phyloP scores from a whole-genome alignment of 257 asterid genomes.

The Vinca minor region DNA sequence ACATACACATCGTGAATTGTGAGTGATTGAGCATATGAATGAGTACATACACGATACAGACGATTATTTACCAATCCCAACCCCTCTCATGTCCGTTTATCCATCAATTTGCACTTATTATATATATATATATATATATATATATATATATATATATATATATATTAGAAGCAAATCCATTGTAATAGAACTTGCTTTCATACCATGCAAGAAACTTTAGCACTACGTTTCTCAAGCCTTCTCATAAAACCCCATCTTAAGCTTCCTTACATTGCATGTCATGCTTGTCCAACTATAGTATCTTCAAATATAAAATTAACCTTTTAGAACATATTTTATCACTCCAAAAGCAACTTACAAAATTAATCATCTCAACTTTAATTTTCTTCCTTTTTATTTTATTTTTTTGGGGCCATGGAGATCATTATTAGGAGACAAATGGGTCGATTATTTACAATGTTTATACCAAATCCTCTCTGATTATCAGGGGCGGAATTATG shows the following conservation, averaged over 20 bases:
- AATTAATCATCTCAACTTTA: too few species aligned
- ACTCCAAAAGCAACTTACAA: not conserved
- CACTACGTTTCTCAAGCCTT: constrained; percentile 6
- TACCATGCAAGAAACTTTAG: constrained; percentile 20
- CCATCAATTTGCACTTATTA: not conserved
- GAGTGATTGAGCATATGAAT: too few species aligned
- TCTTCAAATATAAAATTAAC: not conserved
- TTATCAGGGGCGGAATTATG: too few species aligned
- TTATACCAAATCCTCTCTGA: too few species aligned
- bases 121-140: too few species aligned
- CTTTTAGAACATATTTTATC: too few species aligned
- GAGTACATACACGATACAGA: too few species aligned
- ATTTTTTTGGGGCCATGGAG: not conserved
- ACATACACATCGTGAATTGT: too few species aligned
- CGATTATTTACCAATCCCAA: too few species aligned
- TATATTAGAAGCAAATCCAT: not conserved
- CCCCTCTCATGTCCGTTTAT: not conserved
- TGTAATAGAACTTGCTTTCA: constrained; percentile 22
- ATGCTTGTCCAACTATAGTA: constrained; percentile 1
- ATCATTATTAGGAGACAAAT: not conserved
- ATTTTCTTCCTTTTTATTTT: too few species aligned
- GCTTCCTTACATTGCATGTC: constrained; percentile 4
- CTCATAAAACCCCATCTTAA: not conserved
- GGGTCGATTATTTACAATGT: not conserved
- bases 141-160: too few species aligned